Percentiles rank a stretch among this genome's conserved stretches.
These are phyloP conservation scores for Fusarium sp. DNA, from an alignment of 2,329 filamentous ascomycete species.

Conservation along the genomic window DNA sequence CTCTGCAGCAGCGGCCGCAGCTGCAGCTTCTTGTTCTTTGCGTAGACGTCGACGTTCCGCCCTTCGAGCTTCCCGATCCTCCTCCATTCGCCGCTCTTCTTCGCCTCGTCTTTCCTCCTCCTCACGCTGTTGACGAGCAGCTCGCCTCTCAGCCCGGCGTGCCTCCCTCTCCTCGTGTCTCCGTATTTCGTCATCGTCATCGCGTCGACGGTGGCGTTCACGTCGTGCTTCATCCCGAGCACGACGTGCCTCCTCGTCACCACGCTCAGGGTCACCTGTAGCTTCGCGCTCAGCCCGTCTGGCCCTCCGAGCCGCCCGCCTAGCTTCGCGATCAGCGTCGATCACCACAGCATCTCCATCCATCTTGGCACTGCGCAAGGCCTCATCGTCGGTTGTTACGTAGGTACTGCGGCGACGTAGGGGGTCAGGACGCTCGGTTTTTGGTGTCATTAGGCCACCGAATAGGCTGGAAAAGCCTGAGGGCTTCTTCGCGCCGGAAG, in stretches of 20 bases:
- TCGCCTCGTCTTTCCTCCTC: slow-evolving; percentile 40
- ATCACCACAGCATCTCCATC: slow-evolving; percentile 62
- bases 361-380: slow-evolving; percentile 57
- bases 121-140: slow-evolving; percentile 47
- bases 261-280: slow-evolving; percentile 65
- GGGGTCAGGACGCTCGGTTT: slow-evolving; percentile 53
- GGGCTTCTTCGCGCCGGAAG: slow-evolving; percentile 60
- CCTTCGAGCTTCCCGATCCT: slow-evolving; percentile 67
- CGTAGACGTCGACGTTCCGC: slow-evolving; percentile 63
- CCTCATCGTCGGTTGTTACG: slow-evolving; percentile 64
- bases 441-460: slow-evolving; percentile 66
- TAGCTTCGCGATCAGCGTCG: slow-evolving; percentile 71
- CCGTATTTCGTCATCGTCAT: slow-evolving; percentile 57
- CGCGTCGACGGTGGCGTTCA: slow-evolving; percentile 65
- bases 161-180: slow-evolving; percentile 59
- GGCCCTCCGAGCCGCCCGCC: slow-evolving; percentile 71
- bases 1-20: slow-evolving; percentile 54
- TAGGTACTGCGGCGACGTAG: slow-evolving; percentile 63
- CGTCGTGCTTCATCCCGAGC: slow-evolving; percentile 68
- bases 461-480: slow-evolving; percentile 71
- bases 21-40: slow-evolving; percentile 61
- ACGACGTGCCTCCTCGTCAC: slow-evolving; percentile 67
- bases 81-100: slow-evolving; percentile 64
- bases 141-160: slow-evolving; percentile 66
- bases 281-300: slow-evolving; percentile 63